These are phyloP conservation scores for Auricularia heimuer DNA, from an alignment of 768 basidiomycete genomes.

Conservation along the genomic window DNA sequence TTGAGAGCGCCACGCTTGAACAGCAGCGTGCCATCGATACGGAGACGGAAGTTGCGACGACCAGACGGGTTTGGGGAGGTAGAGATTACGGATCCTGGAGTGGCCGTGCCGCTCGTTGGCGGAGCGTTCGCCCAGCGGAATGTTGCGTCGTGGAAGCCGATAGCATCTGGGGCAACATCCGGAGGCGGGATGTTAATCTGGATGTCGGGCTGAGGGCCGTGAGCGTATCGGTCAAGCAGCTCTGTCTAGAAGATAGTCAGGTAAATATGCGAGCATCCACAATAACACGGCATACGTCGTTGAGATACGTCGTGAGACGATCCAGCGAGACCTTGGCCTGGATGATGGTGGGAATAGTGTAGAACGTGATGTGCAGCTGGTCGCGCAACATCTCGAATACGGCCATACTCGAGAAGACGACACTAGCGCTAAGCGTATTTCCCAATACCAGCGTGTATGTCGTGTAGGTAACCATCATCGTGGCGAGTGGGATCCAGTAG, in stretches of 20 bases:
- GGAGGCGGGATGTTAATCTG: slow-evolving; percentile 5
- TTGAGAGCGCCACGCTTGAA: slow-evolving; percentile 38
- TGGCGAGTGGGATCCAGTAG: slow-evolving; percentile 48
- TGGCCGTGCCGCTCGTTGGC: slow-evolving; percentile 31
- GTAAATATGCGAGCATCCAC: neutral
- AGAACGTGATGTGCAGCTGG: slow-evolving; percentile 32
- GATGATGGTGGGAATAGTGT: slow-evolving; percentile 11
- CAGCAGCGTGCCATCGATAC: slow-evolving; percentile 40
- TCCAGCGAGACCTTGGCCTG: slow-evolving; percentile 55
- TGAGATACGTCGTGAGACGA: slow-evolving; percentile 41
- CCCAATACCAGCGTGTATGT: slow-evolving; percentile 39
- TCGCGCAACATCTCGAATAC: slow-evolving; percentile 55
- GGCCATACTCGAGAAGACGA: slow-evolving; percentile 31
- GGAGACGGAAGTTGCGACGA: slow-evolving; percentile 38
- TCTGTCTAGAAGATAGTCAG: slow-evolving; percentile 18
- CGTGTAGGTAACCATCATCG: slow-evolving; percentile 56
- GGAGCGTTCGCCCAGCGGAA: slow-evolving; percentile 46
- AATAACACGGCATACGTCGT: slow-evolving; percentile 16
- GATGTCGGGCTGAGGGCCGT: slow-evolving; percentile 3
- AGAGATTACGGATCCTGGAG: slow-evolving; percentile 30
- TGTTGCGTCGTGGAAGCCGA: slow-evolving; percentile 44
- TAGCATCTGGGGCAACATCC: slow-evolving; percentile 19
- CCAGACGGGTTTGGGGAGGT: slow-evolving; percentile 40
- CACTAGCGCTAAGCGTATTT: slow-evolving; percentile 23
- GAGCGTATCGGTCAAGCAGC: slow-evolving; percentile 20